These are phyloP conservation scores for Auricularia cornea DNA, from an alignment of 768 basidiomycete species.

Conservation along the genomic window DNA sequence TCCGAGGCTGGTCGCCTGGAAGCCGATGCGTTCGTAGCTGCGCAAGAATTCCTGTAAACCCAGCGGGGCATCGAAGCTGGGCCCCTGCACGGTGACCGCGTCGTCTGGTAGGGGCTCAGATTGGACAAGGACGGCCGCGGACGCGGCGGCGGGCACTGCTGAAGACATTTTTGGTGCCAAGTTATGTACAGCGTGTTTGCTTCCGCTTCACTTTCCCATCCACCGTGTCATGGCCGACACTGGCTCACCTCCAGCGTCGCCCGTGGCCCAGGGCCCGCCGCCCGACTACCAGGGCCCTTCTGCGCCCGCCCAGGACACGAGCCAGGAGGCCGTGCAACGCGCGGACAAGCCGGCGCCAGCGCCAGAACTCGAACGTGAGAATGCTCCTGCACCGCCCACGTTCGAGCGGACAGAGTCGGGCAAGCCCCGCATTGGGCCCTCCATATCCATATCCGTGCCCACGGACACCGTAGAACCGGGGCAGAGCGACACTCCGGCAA, in stretches of 20 bases:
- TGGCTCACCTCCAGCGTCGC: no score
- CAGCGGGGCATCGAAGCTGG: constrained; percentile 66
- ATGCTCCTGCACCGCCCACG: not conserved
- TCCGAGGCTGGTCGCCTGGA: constrained; percentile 92
- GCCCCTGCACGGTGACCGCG: constrained; percentile 72
- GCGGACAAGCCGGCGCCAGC: not conserved
- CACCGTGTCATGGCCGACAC: not conserved
- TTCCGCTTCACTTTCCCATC: not conserved
- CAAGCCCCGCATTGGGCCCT: not conserved
- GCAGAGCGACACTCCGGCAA: not conserved
- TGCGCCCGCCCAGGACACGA: no score
- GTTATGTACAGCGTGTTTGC: not conserved
- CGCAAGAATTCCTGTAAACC: constrained; percentile 62
- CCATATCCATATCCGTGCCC: not conserved
- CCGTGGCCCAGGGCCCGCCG: no score
- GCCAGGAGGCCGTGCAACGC: no score
- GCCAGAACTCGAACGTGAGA: not conserved
- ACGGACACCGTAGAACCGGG: not conserved
- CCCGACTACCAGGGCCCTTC: no score
- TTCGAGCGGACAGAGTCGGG: not conserved
- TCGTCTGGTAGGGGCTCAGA: constrained; percentile 63
- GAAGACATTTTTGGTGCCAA: not conserved
- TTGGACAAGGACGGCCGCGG: constrained; percentile 68
- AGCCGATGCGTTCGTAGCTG: constrained; percentile 87
- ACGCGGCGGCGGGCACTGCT: constrained; percentile 42